Percentiles rank a stretch among this genome's conserved stretches.
Evolutionary conservation across 2,329 filamentous ascomycete species (phyloP).

Genomic region (Mycogone perniciosa): DNA sequence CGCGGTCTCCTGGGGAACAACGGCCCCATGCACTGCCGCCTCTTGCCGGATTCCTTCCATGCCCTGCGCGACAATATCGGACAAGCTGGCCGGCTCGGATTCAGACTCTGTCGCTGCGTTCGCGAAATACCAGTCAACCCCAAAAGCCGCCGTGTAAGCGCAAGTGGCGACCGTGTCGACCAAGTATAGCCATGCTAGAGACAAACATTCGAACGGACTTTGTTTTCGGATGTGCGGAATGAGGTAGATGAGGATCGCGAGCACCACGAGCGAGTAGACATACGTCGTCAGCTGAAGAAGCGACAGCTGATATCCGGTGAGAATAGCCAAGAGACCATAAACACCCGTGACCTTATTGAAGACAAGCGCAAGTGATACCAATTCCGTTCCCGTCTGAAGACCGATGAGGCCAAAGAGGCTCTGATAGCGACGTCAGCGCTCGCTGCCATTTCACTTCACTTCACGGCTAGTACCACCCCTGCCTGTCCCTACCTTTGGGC

Average conservation of each 20-base stretch:
- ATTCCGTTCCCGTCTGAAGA: conserved; percentile 76
- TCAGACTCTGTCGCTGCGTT: conserved; percentile 38
- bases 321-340: conserved; percentile 81
- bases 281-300: conserved; percentile 84
- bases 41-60: conserved; percentile 29
- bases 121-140: conserved; percentile 77
- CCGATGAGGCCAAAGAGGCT: conserved; percentile 80
- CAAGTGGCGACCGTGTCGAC: conserved; percentile 78
- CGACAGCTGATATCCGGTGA: conserved; percentile 80
- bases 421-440: conserved; percentile 38
- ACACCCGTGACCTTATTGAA: conserved; percentile 91
- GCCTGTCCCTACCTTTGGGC: conserved; percentile 31
- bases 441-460: not conserved
- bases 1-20: conserved; percentile 51
- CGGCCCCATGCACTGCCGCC: conserved; percentile 28
- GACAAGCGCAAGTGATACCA: conserved; percentile 75
- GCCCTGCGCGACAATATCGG: conserved; percentile 26
- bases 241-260: conserved; percentile 62
- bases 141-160: conserved; percentile 75
- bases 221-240: conserved; percentile 75
- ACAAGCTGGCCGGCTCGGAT: conserved; percentile 18
- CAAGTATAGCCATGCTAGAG: conserved; percentile 78
- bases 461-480: not conserved
- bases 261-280: conserved; percentile 71
- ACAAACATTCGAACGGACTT: conserved; percentile 70